Percentiles rank a stretch among this genome's conserved stretches.
These are phyloP conservation scores for Pilasporangium apinafurcum DNA, from an alignment of 352 stramenopile species.

Conservation along the genomic window DNA sequence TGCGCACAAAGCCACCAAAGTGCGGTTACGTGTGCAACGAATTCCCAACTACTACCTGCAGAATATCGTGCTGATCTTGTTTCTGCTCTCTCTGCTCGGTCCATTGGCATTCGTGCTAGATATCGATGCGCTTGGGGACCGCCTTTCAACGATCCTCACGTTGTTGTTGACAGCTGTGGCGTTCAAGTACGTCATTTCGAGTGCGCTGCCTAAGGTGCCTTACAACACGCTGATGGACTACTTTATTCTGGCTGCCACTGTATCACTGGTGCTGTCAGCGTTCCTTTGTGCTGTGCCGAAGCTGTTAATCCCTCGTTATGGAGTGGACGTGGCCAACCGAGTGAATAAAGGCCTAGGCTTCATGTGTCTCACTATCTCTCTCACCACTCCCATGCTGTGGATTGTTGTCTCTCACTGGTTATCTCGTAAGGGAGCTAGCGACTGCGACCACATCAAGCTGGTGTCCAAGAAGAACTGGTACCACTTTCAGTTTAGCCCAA, in stretches of 20 bases:
- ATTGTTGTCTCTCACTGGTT: not conserved
- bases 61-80: slow-evolving; percentile 20
- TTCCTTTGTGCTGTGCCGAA: slow-evolving; percentile 10
- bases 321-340: not conserved
- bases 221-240: slow-evolving; percentile 25
- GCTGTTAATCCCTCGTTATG: slow-evolving; percentile 2
- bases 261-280: slow-evolving; percentile 7
- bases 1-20: slow-evolving; percentile 8
- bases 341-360: slow-evolving; percentile 9
- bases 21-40: slow-evolving; percentile 13
- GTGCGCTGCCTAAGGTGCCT: slow-evolving; percentile 19
- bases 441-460: slow-evolving; percentile 6
- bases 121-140: slow-evolving; percentile 5
- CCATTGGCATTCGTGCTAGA: slow-evolving; percentile 16
- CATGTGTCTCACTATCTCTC: slow-evolving; percentile 3
- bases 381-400: slow-evolving; percentile 5
- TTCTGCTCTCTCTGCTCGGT: slow-evolving; percentile 14
- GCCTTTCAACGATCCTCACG: slow-evolving; percentile 18
- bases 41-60: slow-evolving; percentile 17
- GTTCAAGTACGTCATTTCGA: slow-evolving; percentile 21
- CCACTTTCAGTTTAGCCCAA: slow-evolving; percentile 11
- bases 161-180: slow-evolving; percentile 24
- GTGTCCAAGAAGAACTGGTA: slow-evolving; percentile 16
- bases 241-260: slow-evolving; percentile 7
- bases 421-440: not conserved